phyloP scores from a whole-genome alignment of 2,329 filamentous ascomycete species.

The Diaporthe batatas region DNA sequence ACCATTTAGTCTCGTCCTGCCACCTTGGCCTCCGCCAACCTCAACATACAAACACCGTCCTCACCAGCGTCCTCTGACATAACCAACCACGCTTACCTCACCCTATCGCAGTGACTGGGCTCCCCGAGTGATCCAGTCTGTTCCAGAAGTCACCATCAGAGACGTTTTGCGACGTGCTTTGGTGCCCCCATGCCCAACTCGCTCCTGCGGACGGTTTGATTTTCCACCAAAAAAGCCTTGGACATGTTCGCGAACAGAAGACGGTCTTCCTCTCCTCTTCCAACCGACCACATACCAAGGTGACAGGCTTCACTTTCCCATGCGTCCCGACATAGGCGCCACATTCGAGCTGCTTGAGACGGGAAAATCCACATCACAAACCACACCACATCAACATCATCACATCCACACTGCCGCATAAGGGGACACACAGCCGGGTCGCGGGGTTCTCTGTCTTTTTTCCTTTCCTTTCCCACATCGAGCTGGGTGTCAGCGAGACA shows the following conservation, averaged over 20 bases:
- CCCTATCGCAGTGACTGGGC: conserved; percentile 49
- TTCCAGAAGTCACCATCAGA: conserved; percentile 54
- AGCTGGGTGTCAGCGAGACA: conserved; percentile 50
- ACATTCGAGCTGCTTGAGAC: conserved; percentile 45
- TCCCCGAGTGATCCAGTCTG: conserved; percentile 53
- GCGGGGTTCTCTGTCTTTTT: conserved; percentile 16
- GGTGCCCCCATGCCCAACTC: conserved; percentile 46
- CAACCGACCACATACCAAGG: conserved; percentile 73
- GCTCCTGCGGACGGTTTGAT: conserved; percentile 28
- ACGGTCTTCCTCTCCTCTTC: conserved; percentile 67
- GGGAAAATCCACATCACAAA: conserved; percentile 39
- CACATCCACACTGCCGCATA: conserved; percentile 24
- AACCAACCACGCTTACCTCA: conserved; percentile 39
- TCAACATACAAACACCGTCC: conserved; percentile 40
- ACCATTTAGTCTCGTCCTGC: conserved; percentile 39
- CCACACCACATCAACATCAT: conserved; percentile 38
- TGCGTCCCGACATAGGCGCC: conserved; percentile 63
- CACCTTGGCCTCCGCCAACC: conserved; percentile 46
- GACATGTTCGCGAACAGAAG: conserved; percentile 70
- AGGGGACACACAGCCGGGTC: conserved; percentile 41
- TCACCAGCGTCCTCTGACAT: conserved; percentile 28
- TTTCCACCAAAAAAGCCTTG: conserved; percentile 55
- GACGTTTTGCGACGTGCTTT: conserved; percentile 54
- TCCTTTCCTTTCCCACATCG: conserved; percentile 1
- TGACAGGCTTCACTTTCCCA: conserved; percentile 65